A percentile compares a stretch with the other conserved stretches of the same genome.
These are phyloP conservation scores for Ploettnerulaceae sp. DNA, from an alignment of 2,329 filamentous ascomycete species.

Conservation along the genomic window DNA sequence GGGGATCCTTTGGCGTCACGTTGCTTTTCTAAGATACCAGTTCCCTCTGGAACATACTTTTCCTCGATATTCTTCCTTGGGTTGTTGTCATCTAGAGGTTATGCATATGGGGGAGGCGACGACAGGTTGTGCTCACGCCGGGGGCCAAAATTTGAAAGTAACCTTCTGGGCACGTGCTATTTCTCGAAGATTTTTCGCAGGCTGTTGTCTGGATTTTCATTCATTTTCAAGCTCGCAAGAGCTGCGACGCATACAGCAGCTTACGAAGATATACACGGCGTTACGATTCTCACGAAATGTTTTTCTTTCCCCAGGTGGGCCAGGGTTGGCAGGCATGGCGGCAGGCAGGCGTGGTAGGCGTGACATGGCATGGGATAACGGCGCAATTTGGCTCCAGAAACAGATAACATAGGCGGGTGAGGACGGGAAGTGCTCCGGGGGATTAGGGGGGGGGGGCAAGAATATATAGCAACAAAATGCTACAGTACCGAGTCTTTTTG, in stretches of 20 bases:
- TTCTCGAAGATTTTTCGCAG: slow-evolving; percentile 14
- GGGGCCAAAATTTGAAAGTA: slow-evolving; percentile 6
- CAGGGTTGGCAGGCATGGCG: not conserved
- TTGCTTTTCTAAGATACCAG: slow-evolving; percentile 30
- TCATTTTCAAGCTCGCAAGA: slow-evolving; percentile 12
- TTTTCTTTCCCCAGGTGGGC: not conserved
- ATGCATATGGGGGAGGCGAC: slow-evolving; percentile 15
- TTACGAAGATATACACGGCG: slow-evolving; percentile 14
- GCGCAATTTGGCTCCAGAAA: slow-evolving; percentile 8
- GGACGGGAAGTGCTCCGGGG: not conserved
- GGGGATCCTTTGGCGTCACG: slow-evolving; percentile 21
- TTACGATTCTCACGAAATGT: slow-evolving; percentile 19
- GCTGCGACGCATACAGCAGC: slow-evolving; percentile 14
- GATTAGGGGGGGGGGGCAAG: not conserved
- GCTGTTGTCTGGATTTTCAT: slow-evolving; percentile 11
- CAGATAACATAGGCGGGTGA: not conserved
- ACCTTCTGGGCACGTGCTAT: slow-evolving; percentile 3
- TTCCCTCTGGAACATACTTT: slow-evolving; percentile 23
- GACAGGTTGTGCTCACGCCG: slow-evolving; percentile 6
- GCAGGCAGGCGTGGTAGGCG: not conserved
- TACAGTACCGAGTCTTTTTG: no score
- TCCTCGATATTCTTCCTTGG: slow-evolving; percentile 14
- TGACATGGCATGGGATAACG: no score
- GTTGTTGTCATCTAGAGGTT: slow-evolving; percentile 16
- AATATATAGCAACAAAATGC: slow-evolving; percentile 3